These are phyloP conservation scores for Epichloe amarillans DNA, from an alignment of 2,329 filamentous ascomycete genomes.

Conservation along the genomic window DNA sequence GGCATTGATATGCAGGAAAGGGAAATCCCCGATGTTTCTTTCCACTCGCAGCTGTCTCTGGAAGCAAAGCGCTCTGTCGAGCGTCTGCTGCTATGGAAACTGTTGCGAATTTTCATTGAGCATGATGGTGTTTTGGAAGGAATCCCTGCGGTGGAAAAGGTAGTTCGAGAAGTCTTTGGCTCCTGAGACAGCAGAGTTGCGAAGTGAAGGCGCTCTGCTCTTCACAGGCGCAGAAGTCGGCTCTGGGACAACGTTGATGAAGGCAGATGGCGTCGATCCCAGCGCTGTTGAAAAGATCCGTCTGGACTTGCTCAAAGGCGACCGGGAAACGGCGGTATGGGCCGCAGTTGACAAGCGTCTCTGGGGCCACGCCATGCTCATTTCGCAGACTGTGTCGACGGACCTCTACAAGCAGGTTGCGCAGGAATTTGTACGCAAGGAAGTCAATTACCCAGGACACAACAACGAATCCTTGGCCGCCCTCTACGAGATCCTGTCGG, in stretches of 20 bases:
- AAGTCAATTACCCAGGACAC: constrained; percentile 70
- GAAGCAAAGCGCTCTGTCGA: constrained; percentile 64
- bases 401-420: constrained; percentile 86
- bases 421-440: constrained; percentile 89
- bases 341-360: constrained; percentile 81
- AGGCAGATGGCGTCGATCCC: constrained; percentile 55
- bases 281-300: constrained; percentile 59
- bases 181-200: constrained; percentile 28
- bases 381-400: constrained; percentile 64
- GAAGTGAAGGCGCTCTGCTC: constrained; percentile 8
- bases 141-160: constrained; percentile 54
- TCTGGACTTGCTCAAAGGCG: constrained; percentile 59
- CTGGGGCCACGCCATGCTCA: constrained; percentile 92
- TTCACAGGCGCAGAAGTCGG: constrained; percentile 14
- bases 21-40: constrained; percentile 33
- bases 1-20: constrained; percentile 65
- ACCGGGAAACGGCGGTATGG: constrained; percentile 88
- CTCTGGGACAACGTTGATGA: constrained; percentile 24
- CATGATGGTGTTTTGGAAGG: constrained; percentile 74
- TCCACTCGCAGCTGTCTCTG: constrained; percentile 37
- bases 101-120: constrained; percentile 70
- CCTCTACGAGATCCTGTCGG: constrained; percentile 85
- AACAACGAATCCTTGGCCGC: constrained; percentile 82
- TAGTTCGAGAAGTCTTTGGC: constrained; percentile 62
- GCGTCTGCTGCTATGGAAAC: constrained; percentile 74